Evolutionary conservation across 257 asterid species (phyloP), one percentile per base, ranked within the genome.

Genomic region (Petrea volubilis): DNA sequence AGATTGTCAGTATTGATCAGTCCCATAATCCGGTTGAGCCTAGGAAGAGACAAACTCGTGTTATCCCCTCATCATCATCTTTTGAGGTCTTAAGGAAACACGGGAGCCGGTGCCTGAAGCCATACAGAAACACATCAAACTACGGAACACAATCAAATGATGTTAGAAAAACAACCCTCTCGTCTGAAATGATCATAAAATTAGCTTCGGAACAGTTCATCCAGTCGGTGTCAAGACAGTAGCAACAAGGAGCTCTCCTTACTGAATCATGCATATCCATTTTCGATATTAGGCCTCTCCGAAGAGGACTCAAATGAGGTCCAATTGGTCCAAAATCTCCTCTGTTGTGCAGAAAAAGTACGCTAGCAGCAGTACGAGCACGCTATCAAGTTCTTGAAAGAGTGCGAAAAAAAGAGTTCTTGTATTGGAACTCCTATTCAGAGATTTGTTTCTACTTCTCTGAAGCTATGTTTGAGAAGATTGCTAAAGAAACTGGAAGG

Each of bases 301-400:
- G 76, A 61, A 6, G 81, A 76, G 11, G 70, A 78, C 53, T 52
- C 47, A 15, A 63, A 73, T 75, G 79, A 58, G 15, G 74, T 78
- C 6, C 59, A 64, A 29, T 86, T 86, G 3, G 71, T 86, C 55
- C 79, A 75, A 63, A 69, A 73, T 72, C 89, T 84, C 33, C 57
- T 86, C 3, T 52, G 70, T 31, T 79, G 84, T 36, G 91, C 85
- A 15, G 86, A 84, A 73, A 81, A 79, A 75, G 70, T 84, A 20
- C 79, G 82, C 0, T 68, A 79, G 8, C 58, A 53, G 55, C 82
- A 79, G 71, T 78, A 70, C 21, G 77, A 65, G 33, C 51, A 58
- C 1, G 88, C 87, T 0, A 43, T 51, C 1, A 74, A 67, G 52
- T 60, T 75, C 74, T 60, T 67, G 74, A 68, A 60, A 13, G 68